phyloP scores from a whole-genome alignment of 2,329 filamentous ascomycete species.

The Seiridium unicorne region DNA sequence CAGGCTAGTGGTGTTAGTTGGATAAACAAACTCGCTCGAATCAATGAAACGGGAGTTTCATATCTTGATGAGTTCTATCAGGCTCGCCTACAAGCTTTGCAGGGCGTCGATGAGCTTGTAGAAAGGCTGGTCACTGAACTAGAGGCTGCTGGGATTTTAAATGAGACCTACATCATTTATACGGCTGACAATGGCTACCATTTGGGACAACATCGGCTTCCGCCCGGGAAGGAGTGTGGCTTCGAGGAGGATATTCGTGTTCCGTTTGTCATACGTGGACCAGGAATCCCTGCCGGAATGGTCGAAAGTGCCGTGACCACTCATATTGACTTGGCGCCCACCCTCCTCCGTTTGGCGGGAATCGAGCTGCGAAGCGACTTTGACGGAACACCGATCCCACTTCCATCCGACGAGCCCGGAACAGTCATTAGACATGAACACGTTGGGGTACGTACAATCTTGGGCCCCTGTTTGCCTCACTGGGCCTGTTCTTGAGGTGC shows the following conservation, averaged over 20 bases:
- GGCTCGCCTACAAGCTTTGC: slow-evolving; percentile 38
- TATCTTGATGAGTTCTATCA: slow-evolving; percentile 39
- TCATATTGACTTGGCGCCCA: slow-evolving; percentile 45
- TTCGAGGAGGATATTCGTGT: slow-evolving; percentile 47
- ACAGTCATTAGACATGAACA: slow-evolving; percentile 32
- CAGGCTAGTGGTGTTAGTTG: slow-evolving; percentile 39
- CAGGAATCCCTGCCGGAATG: slow-evolving; percentile 33
- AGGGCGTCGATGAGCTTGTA: slow-evolving; percentile 45
- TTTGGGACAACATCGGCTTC: slow-evolving; percentile 44
- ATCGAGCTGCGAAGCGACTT: slow-evolving; percentile 33
- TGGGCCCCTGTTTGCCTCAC: no score
- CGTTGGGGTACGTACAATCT: slow-evolving; percentile 21
- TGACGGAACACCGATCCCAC: slow-evolving; percentile 2
- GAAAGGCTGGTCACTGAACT: slow-evolving; percentile 34
- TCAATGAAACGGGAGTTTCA: slow-evolving; percentile 26
- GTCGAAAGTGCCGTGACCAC: slow-evolving; percentile 35
- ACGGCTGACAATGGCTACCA: slow-evolving; percentile 48
- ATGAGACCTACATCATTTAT: slow-evolving; percentile 43
- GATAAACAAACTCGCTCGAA: slow-evolving; percentile 37
- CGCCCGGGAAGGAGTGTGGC: slow-evolving; percentile 43
- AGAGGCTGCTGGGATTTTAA: slow-evolving; percentile 27
- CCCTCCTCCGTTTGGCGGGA: slow-evolving; percentile 32
- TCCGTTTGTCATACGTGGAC: slow-evolving; percentile 43
- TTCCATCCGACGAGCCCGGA: not conserved
- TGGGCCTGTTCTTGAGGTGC: no score